Evolutionary conservation across 225 moss, liverwort and hornwort genomes (phyloP).

Genomic region (Bryoerythrophyllum caledonicum): DNA sequence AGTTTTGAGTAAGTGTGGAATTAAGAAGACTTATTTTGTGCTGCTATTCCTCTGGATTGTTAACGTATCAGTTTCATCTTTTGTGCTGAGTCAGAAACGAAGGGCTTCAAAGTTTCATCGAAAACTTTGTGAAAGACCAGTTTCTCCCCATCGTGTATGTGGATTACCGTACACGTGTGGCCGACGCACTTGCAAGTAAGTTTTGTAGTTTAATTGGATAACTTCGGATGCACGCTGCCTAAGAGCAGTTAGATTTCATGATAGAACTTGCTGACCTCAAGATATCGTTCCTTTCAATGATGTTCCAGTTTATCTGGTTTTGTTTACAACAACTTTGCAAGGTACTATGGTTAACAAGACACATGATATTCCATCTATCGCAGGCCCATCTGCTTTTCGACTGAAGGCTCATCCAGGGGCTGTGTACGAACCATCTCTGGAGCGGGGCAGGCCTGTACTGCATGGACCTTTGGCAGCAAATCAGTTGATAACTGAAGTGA

Average conservation of each 20-base stretch:
- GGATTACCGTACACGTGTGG: conserved; percentile 97
- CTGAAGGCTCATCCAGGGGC: conserved; percentile 90
- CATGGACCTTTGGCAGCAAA: conserved; percentile 94
- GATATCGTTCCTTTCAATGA: neutral
- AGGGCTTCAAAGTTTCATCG: conserved; percentile 95
- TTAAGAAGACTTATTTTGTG: neutral
- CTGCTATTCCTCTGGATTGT: conserved; percentile 6
- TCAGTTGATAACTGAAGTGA: conserved; percentile 93
- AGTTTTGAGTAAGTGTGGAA: neutral
- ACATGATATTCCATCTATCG: conserved; percentile 14
- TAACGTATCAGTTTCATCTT: conserved; percentile 6
- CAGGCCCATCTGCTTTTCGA: conserved; percentile 98
- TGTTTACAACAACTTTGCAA: conserved; percentile 10
- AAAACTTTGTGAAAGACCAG: conserved; percentile 98
- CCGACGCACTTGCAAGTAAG: conserved; percentile 98
- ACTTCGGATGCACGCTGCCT: conserved; percentile 6
- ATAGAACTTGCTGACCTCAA: conserved; percentile 3
- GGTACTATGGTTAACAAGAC: conserved; percentile 9
- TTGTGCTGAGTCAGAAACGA: conserved; percentile 66
- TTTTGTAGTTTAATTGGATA: conserved; percentile 19
- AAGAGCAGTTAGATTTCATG: neutral
- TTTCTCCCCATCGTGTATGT: conserved; percentile 98
- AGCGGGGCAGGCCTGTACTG: conserved; percentile 88
- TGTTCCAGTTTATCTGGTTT: neutral
- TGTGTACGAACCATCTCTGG: conserved; percentile 77